Evolutionary conservation across 202 grass and related monocot species (phyloP), one percentile per base, ranked within the genome.

Genomic region (Dendrocalamus latiflorus): DNA sequence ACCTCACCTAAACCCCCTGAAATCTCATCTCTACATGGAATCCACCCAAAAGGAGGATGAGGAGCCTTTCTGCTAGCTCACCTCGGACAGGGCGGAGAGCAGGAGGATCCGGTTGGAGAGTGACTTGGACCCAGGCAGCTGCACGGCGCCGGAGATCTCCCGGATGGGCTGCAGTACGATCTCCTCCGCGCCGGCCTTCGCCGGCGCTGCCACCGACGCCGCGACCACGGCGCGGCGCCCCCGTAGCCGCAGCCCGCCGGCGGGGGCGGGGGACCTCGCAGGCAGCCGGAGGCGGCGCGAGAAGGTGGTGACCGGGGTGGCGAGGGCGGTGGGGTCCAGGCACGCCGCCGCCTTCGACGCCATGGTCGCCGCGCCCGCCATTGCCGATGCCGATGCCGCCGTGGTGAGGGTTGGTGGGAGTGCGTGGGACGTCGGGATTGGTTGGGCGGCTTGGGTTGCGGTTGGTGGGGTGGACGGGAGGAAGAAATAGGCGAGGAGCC

Each of bases 71-170:
- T 8, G 22, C 28, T 0, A 14, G 6, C 68, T 95, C 53, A 99
- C 96, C 96, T 96, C 93, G 34, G 96, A 90, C 9, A 99, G 84
- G 10, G 96, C 93, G 17, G 93, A 87, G 42, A 99, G 91, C 5
- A 99, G 96, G 56, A 99, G 96, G 88, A 93, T 96, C 82, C 96
- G 89, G 88, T 99, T 99, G 65, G 96, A 99, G 8, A 99, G 88
- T 16, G 96, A 99, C 85, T 99, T 99, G 75, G 96, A 99, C 3
- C 96, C 96, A 0, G 96, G 96, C 76, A 99, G 86, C 61, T 91
- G 89, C 7, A 99, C 88, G 50, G 88, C 44, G 12, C 44, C 44
- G 26, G 96, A 99, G 86, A 99, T 96, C 87, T 99, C 96, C 78
- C 82, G 3, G 92, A 45, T 45, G 44, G 44, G 44, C 12, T 14